A percentile compares a stretch with the other conserved stretches of the same genome.
These are phyloP conservation scores for Tilletia indica DNA, from an alignment of 1,284 basidiomycete species.

Conservation along the genomic window DNA sequence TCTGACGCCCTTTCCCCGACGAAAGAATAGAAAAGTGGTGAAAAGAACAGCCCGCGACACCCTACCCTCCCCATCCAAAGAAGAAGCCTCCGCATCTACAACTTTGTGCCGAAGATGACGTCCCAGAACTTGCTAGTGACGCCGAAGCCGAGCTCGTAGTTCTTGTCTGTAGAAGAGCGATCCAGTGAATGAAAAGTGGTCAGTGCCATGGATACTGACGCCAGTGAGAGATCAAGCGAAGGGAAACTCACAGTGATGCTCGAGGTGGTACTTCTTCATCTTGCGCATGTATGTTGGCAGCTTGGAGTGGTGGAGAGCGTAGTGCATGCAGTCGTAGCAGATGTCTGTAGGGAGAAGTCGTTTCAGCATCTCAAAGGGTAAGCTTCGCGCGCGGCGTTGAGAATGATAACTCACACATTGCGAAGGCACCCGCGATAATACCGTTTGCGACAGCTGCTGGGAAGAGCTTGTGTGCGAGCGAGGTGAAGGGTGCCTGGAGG, in stretches of 20 bases:
- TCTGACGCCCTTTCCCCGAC: too few relatives aligned
- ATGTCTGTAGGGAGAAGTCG: constrained; percentile 49
- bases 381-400: too few relatives aligned
- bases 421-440: constrained; percentile 84
- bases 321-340: constrained; percentile 57
- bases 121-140: constrained; percentile 97
- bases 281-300: constrained; percentile 82
- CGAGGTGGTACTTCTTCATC: constrained; percentile 96
- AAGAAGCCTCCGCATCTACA: constrained; percentile 20
- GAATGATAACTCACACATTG: constrained; percentile 63
- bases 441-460: constrained; percentile 84
- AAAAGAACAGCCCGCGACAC: too few relatives aligned
- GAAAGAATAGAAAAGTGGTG: too few relatives aligned
- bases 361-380: too few relatives aligned
- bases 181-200: constrained; percentile 16
- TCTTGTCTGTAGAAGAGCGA: constrained; percentile 44
- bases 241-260: constrained; percentile 83
- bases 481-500: constrained; percentile 84
- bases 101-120: constrained; percentile 76
- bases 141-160: constrained; percentile 97
- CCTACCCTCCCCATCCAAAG: too few relatives aligned
- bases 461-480: constrained; percentile 79
- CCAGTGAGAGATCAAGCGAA: neutral
- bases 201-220: neutral
- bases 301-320: constrained; percentile 54